A percentile compares a stretch with the other conserved stretches of the same genome.
Conservation (phyloP, 495 filamentous ascomycete species). For the Bryoglossum gracile region DNA sequence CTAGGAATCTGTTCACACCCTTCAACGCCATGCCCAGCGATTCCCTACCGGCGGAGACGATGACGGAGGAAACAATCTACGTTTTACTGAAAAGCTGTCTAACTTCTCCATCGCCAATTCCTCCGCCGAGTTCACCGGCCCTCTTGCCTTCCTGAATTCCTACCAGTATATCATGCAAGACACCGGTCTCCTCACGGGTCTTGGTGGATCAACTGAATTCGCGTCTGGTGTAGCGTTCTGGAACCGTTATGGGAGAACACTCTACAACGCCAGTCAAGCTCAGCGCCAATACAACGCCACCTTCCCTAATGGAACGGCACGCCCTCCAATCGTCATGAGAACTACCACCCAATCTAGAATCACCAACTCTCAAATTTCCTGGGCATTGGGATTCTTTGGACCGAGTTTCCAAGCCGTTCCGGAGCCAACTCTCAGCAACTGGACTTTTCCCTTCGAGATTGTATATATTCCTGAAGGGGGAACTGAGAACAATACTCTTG, state of each 20-base stretch:
- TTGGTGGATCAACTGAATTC: slow-evolving; percentile 44
- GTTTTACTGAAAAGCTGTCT: slow-evolving; percentile 38
- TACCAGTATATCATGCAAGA: slow-evolving; percentile 42
- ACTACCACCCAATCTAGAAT: slow-evolving; percentile 45
- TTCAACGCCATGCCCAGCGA: slow-evolving; percentile 48
- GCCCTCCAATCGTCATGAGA: slow-evolving; percentile 39
- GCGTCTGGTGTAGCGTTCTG: slow-evolving; percentile 42
- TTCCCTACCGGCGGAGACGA: slow-evolving; percentile 35
- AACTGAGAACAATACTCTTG: slow-evolving; percentile 44
- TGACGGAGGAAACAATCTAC: slow-evolving; percentile 39
- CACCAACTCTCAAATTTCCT: slow-evolving; percentile 39
- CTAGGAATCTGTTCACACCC: slow-evolving; percentile 42
- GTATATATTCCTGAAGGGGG: slow-evolving; percentile 41
- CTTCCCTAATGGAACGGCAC: slow-evolving; percentile 38
- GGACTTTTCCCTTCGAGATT: slow-evolving; percentile 33
- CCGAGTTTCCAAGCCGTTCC: slow-evolving; percentile 26
- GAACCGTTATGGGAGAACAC: slow-evolving; percentile 44
- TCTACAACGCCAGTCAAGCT: slow-evolving; percentile 39
- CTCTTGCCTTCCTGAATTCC: slow-evolving; percentile 41
- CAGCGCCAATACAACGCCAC: slow-evolving; percentile 37
- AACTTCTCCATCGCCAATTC: slow-evolving; percentile 37
- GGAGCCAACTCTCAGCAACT: slow-evolving; percentile 24
- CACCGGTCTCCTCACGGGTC: slow-evolving; percentile 35
- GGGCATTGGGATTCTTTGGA: slow-evolving; percentile 37
- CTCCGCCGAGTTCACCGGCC: slow-evolving; percentile 33